phyloP scores from a whole-genome alignment of 1,284 basidiomycete species.

The Cryptococcus deneoformans region DNA sequence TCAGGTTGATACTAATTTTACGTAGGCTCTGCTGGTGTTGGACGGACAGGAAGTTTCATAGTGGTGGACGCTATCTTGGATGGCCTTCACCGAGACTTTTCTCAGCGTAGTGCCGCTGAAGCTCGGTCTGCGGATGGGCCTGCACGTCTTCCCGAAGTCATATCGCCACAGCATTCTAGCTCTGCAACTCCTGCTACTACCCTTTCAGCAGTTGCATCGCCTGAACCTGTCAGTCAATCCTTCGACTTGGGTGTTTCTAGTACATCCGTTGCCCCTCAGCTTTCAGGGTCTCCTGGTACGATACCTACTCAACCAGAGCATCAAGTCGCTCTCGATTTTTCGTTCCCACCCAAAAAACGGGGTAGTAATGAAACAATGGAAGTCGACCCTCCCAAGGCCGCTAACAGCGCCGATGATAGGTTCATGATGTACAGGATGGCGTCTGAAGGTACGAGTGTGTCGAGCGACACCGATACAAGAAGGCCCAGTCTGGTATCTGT shows the following conservation, averaged over 20 bases:
- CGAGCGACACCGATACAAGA: constrained; percentile 13
- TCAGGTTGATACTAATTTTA: constrained; percentile 38
- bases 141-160: background rate
- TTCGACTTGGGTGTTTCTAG: background rate
- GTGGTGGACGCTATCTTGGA: constrained; percentile 82
- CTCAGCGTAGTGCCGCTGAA: background rate
- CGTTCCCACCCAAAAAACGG: background rate
- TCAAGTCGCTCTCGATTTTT: background rate
- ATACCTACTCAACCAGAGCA: background rate
- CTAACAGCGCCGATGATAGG: background rate
- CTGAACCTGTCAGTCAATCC: background rate
- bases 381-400: constrained; percentile 5
- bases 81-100: constrained; percentile 61
- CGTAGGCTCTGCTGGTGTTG: constrained; percentile 88
- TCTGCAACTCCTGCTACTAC: background rate
- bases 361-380: constrained; percentile 16
- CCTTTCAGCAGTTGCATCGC: background rate
- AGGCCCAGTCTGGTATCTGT: constrained; percentile 22
- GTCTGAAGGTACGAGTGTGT: background rate
- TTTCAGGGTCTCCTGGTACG: constrained; percentile 4
- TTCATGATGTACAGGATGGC: background rate
- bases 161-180: background rate
- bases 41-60: constrained; percentile 88
- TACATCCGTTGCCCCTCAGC: background rate
- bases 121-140: background rate